Conservation (phyloP, 2,329 filamentous ascomycete species). For the Colletotrichum zoysiae region DNA sequence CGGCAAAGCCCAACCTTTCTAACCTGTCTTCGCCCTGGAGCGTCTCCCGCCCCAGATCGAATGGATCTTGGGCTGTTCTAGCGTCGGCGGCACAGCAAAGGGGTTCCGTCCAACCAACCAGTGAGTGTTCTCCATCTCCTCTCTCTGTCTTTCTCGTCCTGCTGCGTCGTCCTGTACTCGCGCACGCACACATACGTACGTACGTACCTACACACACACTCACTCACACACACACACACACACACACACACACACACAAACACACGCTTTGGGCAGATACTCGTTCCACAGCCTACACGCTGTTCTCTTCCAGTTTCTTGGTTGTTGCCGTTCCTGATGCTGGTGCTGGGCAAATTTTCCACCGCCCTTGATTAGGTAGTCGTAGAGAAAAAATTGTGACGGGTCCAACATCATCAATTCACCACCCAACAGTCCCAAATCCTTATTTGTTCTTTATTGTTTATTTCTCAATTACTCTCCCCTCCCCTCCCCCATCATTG, state of each 20-base stretch:
- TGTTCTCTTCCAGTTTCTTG: slow-evolving; percentile 10
- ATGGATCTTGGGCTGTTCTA: slow-evolving; percentile 22
- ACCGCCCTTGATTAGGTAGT: slow-evolving; percentile 7
- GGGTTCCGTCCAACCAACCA: slow-evolving; percentile 12
- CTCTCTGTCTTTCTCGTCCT: not conserved
- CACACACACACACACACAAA: not conserved
- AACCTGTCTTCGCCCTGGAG: slow-evolving; percentile 15
- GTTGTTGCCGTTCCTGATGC: slow-evolving; percentile 8
- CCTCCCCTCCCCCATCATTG: not conserved
- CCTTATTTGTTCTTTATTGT: not conserved
- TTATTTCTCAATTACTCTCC: not conserved
- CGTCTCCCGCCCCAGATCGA: slow-evolving; percentile 24
- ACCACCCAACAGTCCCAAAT: not conserved
- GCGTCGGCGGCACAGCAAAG: slow-evolving; percentile 28
- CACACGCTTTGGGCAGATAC: slow-evolving; percentile 3
- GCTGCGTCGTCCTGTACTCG: slow-evolving; percentile 13
- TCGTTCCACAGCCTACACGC: slow-evolving; percentile 14
- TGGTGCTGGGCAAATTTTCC: slow-evolving; percentile 5
- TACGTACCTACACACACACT: not conserved
- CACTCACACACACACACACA: too few species aligned
- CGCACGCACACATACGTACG: too few species aligned
- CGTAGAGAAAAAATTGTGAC: not conserved
- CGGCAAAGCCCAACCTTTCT: slow-evolving; percentile 17
- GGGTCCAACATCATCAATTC: not conserved
- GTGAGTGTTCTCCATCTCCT: not conserved